Base-by-base conservation (phyloP, 2,329 filamentous ascomycete genomes). In the Beauveria varroae region DNA sequence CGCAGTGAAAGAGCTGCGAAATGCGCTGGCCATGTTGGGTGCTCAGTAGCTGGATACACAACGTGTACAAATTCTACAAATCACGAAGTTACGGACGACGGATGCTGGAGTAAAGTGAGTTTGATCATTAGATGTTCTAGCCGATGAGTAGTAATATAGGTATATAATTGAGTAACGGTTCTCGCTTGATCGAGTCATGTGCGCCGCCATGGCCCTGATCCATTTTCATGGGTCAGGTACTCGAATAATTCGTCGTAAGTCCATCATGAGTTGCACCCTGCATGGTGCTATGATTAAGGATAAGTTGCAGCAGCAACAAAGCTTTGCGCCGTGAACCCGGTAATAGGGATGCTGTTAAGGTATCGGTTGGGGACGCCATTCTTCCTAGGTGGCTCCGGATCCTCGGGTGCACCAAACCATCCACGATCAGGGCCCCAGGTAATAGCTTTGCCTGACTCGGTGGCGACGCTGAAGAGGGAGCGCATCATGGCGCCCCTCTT, bases 1-100 rank as follows among this genome's bases (percentile, higher is more conserved):
- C 0, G 95, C 95, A 0, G 87, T 98, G 5, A 87, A 87, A 69
- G 93, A 99, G 71, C 73, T 99, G 64, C 84, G 85, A 57, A 86
- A 84, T 63, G 95, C 95, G 3, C 75, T 99, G 64, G 78, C 83
- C 61, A 76, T 80, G 20, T 75, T 97, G 54, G 91, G 91, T 2
- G 88, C 86, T 14, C 69, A 69, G 56, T 75, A 56, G 63, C 47
- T 24, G 24, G 24, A 28, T 9, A 41, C 6, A 2, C 18, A 34
- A 22, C 9, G 2, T 16, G 28, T 16, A 20, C 10, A 22, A 46
- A 16, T 47, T 30, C 12, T 34, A 51, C n/a, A 24, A 24, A 22
- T 40, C 30, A 41, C 47, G 26, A 10, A 26, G 22, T 3, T 43
- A 20, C 16, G n/a, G 14, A 22, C 10, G 24, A 14, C 14, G 3